Percentiles rank a stretch among this genome's conserved stretches.
These are phyloP conservation scores for Colletotrichum coccodes DNA, from an alignment of 2,329 filamentous ascomycete genomes.

Conservation along the genomic window DNA sequence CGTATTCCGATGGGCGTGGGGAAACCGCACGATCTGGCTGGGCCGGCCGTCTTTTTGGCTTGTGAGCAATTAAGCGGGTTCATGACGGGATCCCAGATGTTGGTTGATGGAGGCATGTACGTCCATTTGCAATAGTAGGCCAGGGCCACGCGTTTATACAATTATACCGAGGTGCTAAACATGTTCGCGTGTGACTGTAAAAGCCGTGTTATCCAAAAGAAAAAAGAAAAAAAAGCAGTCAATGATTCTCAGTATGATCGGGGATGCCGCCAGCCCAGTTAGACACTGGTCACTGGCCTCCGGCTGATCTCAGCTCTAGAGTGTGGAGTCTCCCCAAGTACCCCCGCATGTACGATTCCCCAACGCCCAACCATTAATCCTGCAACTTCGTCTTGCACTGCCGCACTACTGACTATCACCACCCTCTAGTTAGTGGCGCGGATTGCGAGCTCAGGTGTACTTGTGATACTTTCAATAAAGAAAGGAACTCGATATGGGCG, in stretches of 20 bases:
- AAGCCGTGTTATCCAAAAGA: no score
- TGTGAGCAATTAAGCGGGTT: conserved; percentile 72
- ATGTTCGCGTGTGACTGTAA: no score
- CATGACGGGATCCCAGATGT: conserved; percentile 74
- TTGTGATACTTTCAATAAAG: not conserved
- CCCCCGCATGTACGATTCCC: not conserved
- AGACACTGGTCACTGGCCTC: not conserved
- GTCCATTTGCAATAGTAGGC: conserved; percentile 72
- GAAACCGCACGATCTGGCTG: conserved; percentile 70
- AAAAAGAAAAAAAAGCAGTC: no score
- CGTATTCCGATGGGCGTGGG: conserved; percentile 74
- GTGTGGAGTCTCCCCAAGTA: not conserved
- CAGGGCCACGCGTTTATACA: not conserved
- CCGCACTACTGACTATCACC: not conserved
- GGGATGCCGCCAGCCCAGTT: not conserved
- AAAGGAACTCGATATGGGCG: not conserved
- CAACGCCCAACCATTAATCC: not conserved
- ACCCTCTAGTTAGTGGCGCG: not conserved
- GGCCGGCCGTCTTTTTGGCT: conserved; percentile 77
- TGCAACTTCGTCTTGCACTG: not conserved
- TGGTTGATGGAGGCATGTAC: conserved; percentile 80
- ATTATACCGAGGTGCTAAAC: no score
- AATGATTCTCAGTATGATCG: not conserved
- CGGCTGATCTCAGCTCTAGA: not conserved
- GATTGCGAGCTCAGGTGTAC: not conserved